A percentile compares a stretch with the other conserved stretches of the same genome.
These are phyloP conservation scores for Hydrangea macrophylla DNA, from an alignment of 148 eudicot genomes.

Conservation along the genomic window DNA sequence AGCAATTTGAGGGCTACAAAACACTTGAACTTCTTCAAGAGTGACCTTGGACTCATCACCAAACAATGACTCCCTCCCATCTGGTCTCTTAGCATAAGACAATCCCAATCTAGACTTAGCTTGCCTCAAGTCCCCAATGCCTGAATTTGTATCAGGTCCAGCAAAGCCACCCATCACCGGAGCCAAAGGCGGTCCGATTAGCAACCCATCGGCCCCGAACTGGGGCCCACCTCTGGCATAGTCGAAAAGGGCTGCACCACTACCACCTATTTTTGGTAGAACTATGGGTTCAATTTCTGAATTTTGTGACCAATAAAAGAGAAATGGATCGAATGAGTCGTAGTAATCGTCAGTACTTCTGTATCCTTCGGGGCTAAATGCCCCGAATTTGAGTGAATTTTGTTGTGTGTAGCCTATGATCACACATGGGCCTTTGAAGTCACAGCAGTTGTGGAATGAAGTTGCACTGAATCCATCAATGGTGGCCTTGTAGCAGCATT, in stretches of 20 bases:
- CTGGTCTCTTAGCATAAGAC: constrained; percentile 79
- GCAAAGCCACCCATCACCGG: constrained; percentile 80
- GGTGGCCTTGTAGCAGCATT: constrained; percentile 88
- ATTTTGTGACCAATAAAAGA: constrained; percentile 70
- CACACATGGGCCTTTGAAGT: constrained; percentile 95
- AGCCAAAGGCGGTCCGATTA: constrained; percentile 77
- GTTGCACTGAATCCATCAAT: constrained; percentile 82
- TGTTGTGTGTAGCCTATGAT: constrained; percentile 75
- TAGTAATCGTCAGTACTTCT: constrained; percentile 92
- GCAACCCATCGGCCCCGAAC: constrained; percentile 81
- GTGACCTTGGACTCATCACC: constrained; percentile 64
- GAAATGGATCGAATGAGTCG: constrained; percentile 78
- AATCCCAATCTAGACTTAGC: constrained; percentile 84
- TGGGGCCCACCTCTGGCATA: constrained; percentile 87
- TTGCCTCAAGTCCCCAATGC: constrained; percentile 80
- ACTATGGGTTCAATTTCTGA: constrained; percentile 38
- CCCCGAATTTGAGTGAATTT: constrained; percentile 79
- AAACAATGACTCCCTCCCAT: constrained; percentile 76
- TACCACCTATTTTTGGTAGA: constrained; percentile 76
- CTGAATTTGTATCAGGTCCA: constrained; percentile 71
- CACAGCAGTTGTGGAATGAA: constrained; percentile 71
- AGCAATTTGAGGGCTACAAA: constrained; percentile 84
- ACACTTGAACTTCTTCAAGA: constrained; percentile 72
- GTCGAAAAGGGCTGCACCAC: constrained; percentile 56
- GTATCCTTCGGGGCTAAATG: constrained; percentile 93